Evolutionary conservation across 805 yeast genomes (phyloP), one percentile per base, ranked within the genome.

Genomic region (Pichia californica): DNA sequence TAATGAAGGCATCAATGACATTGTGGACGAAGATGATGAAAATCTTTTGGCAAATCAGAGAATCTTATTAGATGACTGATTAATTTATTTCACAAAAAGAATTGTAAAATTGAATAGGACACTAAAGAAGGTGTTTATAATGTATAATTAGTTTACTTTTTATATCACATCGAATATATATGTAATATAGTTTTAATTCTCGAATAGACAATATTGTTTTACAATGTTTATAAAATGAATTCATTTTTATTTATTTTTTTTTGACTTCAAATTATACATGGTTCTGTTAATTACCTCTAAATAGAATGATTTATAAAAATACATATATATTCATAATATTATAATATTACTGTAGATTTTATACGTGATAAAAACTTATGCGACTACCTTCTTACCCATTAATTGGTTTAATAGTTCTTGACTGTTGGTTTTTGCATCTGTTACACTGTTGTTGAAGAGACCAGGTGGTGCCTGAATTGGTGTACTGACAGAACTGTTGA

Each of bases 321-420:
- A 21, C 15, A 9, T 18, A 16, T 18, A 11, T n/a, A n/a, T n/a
- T n/a, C n/a, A n/a, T n/a, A n/a, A n/a, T n/a, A n/a, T n/a, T n/a
- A n/a, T n/a, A n/a, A n/a, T n/a, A n/a, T n/a, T n/a, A n/a, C n/a
- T n/a, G n/a, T n/a, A n/a, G n/a, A n/a, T n/a, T n/a, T n/a, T n/a
- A n/a, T n/a, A n/a, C n/a, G n/a, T n/a, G n/a, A n/a, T n/a, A n/a
- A n/a, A n/a, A 18, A 8, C 8, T 27, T 45, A 56, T 25, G 50
- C 55, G 26, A 51, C 43, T 16, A 58, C 52, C 32, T 58, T 59
- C 48, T 83, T 85, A 25, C 94, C 81, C 80, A 88, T 81, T 58
- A 88, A 69, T 62, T 88, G 96, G 45, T 79, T 86, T 54, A 88
- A 71, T 56, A 88, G 71, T 58, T 88, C 95, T 32, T 88, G 80